Evolutionary conservation across 2,329 filamentous ascomycete genomes (phyloP).

Genomic region (Cordyceps tenuipes): DNA sequence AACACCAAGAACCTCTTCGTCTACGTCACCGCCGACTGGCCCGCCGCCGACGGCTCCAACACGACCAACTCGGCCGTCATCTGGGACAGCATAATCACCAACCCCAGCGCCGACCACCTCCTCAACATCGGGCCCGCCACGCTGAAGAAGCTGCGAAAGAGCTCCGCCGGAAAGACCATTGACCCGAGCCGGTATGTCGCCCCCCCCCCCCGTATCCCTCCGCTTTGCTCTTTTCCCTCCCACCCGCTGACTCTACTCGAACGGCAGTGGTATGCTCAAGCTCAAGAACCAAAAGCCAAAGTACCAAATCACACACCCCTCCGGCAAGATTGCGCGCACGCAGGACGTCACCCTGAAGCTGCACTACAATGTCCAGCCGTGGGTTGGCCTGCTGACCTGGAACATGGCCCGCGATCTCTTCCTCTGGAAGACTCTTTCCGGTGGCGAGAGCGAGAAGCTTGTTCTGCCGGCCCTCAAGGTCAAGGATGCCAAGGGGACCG

Average conservation of each 20-base stretch:
- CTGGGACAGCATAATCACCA: constrained; percentile 92
- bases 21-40: constrained; percentile 80
- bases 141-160: constrained; percentile 54
- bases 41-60: constrained; percentile 26
- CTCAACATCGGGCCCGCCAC: constrained; percentile 51
- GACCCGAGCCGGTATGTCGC: constrained; percentile 45
- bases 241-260: background rate
- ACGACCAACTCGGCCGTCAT: constrained; percentile 69
- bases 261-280: constrained; percentile 57
- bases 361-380: constrained; percentile 96
- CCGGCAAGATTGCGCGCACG: constrained; percentile 65
- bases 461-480: constrained; percentile 57
- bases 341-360: constrained; percentile 69
- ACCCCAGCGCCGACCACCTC: constrained; percentile 55
- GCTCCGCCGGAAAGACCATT: constrained; percentile 50
- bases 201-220: background rate
- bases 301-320: constrained; percentile 92
- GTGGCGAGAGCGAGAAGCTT: constrained; percentile 58
- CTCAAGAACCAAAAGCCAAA: constrained; percentile 85
- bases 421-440: constrained; percentile 56
- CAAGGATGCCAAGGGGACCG: constrained; percentile 30
- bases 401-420: constrained; percentile 50
- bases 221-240: background rate
- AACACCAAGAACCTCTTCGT: constrained; percentile 98
- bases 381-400: constrained; percentile 87